phyloP scores from a whole-genome alignment of 2,329 filamentous ascomycete species.

The Nemania sp. region DNA sequence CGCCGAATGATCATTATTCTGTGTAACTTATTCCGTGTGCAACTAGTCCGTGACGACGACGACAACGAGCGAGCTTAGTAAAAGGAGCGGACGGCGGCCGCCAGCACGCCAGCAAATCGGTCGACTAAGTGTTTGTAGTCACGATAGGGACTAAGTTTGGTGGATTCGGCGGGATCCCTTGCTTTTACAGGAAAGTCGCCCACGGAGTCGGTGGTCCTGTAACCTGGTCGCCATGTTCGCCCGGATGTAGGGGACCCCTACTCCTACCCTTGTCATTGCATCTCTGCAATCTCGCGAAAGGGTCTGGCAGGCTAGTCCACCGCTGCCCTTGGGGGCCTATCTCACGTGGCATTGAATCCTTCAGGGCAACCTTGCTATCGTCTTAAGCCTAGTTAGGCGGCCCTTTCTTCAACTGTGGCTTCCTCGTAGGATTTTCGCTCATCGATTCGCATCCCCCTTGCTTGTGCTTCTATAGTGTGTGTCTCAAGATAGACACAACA shows the following conservation, averaged over 20 bases:
- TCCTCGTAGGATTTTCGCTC: conserved; percentile 26
- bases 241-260: conserved; percentile 31
- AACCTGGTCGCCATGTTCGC: conserved; percentile 21
- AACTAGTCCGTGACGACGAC: no score
- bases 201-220: conserved; percentile 23
- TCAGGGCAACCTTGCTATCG: neutral
- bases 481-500: neutral
- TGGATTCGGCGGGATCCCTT: conserved; percentile 23
- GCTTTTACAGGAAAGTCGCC: conserved; percentile 23
- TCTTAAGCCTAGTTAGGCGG: neutral
- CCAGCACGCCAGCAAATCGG: conserved; percentile 27
- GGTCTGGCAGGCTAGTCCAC: conserved; percentile 9
- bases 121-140: conserved; percentile 1
- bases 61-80: conserved; percentile 9
- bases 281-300: conserved; percentile 35
- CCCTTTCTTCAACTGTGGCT: neutral
- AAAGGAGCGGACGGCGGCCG: conserved; percentile 46
- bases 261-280: conserved; percentile 26
- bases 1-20: conserved; percentile 33
- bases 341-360: conserved; percentile 35
- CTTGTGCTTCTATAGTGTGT: conserved; percentile 18
- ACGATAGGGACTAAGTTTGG: conserved; percentile 16
- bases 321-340: conserved; percentile 19
- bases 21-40: neutral
- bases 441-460: conserved; percentile 32